Base-by-base conservation (phyloP, 176 grass and related monocot species). In the Phragmites australis region DNA sequence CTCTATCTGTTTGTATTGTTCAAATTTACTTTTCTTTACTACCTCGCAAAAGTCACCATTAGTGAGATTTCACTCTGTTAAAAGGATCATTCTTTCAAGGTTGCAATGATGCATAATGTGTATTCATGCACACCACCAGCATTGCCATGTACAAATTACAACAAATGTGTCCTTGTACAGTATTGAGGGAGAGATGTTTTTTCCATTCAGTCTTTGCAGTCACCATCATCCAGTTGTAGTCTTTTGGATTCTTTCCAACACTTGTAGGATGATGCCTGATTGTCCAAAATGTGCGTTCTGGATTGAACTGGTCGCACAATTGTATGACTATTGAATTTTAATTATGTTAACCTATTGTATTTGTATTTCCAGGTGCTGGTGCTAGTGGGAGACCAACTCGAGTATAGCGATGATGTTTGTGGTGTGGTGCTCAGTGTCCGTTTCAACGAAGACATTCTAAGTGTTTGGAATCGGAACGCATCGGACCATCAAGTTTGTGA, bases 381-480 rank as follows among this genome's bases (percentile, higher is more conserved):
- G 69, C 82, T 99, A 72, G 93, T 96, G 46, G 97, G 97, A 6
- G 93, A 96, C 72, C 97, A 99, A 91, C 89, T 99, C 84, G 97
- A 99, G 45, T 91, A 82, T 60, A 91, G 97, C 11, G 90, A 99
- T 73, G 89, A 99, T 74, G 87, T 93, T 31, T 99, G 97, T 84
- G 97, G 97, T 45, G 68, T 89, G 32, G 97, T 99, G 54, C 86
- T 99, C 37, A 99, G 92, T 83, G 81, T 93, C 64, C 97, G 97
- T 74, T 93, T 86, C 47, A 95, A 93, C 48, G 97, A 99, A 68
- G 97, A 99, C 83, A 96, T 99, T 76, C 63, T 99, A 39, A 95
- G 97, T 72, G 92, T 99, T 74, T 99, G 97, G 97, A 99, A 99
- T 34, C 87, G 93, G 2, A 93, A 99, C 75, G 90, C 97, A 70